These are phyloP conservation scores for Nigrospora sphaerica DNA, from an alignment of 2,329 filamentous ascomycete species.

Conservation along the genomic window DNA sequence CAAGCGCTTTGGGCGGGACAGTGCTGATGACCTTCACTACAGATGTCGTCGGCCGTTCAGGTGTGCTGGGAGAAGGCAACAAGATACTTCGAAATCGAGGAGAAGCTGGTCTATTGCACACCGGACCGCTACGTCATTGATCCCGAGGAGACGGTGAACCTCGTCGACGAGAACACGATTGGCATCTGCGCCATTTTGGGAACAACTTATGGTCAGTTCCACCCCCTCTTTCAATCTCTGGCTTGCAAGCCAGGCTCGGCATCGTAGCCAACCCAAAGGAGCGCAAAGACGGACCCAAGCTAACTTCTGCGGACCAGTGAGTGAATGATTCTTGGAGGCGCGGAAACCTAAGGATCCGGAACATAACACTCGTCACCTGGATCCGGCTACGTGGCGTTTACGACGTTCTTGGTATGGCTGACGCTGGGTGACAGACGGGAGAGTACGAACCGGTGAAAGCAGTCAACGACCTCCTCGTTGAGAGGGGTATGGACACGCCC, in stretches of 20 bases:
- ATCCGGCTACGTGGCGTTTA: too few relatives aligned
- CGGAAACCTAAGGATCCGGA: too few relatives aligned
- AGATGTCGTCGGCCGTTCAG: constrained; percentile 89
- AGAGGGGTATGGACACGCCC: constrained; percentile 68
- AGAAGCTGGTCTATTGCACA: constrained; percentile 67
- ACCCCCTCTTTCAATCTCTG: not conserved
- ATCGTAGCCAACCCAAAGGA: too few relatives aligned
- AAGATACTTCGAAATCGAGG: constrained; percentile 87
- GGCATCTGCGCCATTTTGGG: constrained; percentile 89
- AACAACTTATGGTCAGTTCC: constrained; percentile 59
- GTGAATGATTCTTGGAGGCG: too few relatives aligned
- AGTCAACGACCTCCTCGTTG: constrained; percentile 78
- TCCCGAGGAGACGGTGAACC: constrained; percentile 50
- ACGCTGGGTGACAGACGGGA: constrained; percentile 65
- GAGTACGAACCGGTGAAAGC: constrained; percentile 92
- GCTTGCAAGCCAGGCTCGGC: too few relatives aligned
- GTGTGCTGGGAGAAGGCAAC: constrained; percentile 95
- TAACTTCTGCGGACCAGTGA: too few relatives aligned
- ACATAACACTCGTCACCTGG: too few relatives aligned
- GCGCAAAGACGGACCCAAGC: too few relatives aligned
- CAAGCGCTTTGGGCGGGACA: too few relatives aligned
- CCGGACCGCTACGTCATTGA: constrained; percentile 57
- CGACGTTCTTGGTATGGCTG: not conserved
- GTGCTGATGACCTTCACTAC: not conserved
- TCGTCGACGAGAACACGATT: constrained; percentile 68